Conservation (phyloP, 352 stramenopile species). For the Globisporangium rhizosaccharum region DNA sequence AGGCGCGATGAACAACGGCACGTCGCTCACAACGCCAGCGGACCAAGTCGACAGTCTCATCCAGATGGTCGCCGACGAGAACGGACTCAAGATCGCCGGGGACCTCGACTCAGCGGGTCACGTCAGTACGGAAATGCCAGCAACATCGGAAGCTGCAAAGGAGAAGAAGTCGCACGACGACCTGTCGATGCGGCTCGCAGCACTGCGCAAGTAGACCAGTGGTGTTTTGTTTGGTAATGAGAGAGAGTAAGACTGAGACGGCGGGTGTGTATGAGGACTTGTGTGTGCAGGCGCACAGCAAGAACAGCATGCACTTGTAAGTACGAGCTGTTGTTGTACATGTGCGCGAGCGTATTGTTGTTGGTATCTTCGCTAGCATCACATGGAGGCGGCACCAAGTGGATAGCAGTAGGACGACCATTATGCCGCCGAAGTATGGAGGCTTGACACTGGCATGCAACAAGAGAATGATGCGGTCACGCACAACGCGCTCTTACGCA, state of each 20-base stretch:
- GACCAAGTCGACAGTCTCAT: constrained; percentile 98
- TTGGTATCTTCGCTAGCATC: no score
- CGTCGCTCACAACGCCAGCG: constrained; percentile 92
- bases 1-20: constrained; percentile 95
- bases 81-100: constrained; percentile 93
- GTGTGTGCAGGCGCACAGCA: no score
- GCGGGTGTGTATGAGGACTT: no score
- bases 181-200: constrained; percentile 75
- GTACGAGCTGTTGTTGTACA: no score
- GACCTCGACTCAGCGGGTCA: constrained; percentile 90
- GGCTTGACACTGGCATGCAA: no score
- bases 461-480: no score
- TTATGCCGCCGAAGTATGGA: no score
- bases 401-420: no score
- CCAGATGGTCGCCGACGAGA: constrained; percentile 96
- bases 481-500: no score
- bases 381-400: no score
- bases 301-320: no score
- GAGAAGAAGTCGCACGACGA: constrained; percentile 83
- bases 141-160: constrained; percentile 51
- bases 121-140: constrained; percentile 73
- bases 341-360: no score
- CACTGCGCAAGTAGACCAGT: constrained; percentile 53
- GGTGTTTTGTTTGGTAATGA: neutral
- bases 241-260: neutral